phyloP scores from a whole-genome alignment of 2,329 filamentous ascomycete species.

The Cordyceps farinosa region DNA sequence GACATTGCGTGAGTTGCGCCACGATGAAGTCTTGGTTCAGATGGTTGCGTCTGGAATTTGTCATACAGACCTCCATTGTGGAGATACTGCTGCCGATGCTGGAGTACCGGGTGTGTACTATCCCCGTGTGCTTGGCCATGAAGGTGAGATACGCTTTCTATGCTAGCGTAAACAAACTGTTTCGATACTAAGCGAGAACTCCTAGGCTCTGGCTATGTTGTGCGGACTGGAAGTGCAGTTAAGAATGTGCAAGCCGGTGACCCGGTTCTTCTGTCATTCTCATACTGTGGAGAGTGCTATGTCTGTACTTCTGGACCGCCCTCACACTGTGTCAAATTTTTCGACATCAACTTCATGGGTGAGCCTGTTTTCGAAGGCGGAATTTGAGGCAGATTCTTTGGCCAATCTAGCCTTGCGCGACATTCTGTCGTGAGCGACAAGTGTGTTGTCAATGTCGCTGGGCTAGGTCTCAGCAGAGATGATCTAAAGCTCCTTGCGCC shows the following conservation, averaged over 20 bases:
- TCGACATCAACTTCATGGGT: conserved; percentile 44
- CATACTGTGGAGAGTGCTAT: conserved; percentile 39
- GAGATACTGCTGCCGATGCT: conserved; percentile 27
- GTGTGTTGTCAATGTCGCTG: conserved; percentile 29
- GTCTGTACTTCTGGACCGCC: conserved; percentile 43
- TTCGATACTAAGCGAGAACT: background rate
- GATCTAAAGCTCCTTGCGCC: conserved; percentile 32
- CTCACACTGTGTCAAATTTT: conserved; percentile 48
- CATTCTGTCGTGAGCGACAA: conserved; percentile 31
- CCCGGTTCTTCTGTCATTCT: conserved; percentile 48
- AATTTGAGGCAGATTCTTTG: conserved; percentile 30
- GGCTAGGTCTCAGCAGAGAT: conserved; percentile 21
- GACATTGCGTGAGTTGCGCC: conserved; percentile 26
- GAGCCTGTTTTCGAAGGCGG: conserved; percentile 22
- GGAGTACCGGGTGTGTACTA: conserved; percentile 22
- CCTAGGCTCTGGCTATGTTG: conserved; percentile 44
- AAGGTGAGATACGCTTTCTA: conserved; percentile 36
- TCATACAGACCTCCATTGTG: conserved; percentile 50
- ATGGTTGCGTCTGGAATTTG: conserved; percentile 53
- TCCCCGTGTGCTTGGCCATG: conserved; percentile 46
- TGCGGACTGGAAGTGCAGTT: conserved; percentile 38
- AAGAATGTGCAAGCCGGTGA: conserved; percentile 49
- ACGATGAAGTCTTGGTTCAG: conserved; percentile 50
- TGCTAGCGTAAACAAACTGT: background rate
- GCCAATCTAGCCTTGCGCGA: conserved; percentile 33